These are phyloP conservation scores for Botryosphaeria dothidea DNA, from an alignment of 2,329 filamentous ascomycete species.

Conservation along the genomic window DNA sequence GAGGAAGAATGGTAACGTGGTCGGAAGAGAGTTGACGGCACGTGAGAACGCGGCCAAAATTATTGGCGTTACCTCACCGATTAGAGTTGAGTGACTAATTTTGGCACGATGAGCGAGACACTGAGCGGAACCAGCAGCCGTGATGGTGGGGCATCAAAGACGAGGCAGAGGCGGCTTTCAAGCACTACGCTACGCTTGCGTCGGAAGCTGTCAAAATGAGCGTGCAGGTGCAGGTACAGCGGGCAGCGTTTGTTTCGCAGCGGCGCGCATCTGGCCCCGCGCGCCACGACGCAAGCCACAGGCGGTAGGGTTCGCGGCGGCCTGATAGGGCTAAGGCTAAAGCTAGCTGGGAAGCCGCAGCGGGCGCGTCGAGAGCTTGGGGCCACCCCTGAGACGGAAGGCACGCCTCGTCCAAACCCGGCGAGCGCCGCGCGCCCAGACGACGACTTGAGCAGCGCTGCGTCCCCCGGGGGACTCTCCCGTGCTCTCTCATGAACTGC, in stretches of 20 bases:
- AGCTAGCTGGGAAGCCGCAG: background rate
- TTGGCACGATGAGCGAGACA: background rate
- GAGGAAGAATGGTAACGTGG: background rate
- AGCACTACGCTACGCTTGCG: background rate
- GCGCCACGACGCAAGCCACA: conserved; percentile 7
- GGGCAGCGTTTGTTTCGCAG: background rate
- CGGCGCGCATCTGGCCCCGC: background rate
- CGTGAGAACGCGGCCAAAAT: conserved; percentile 3
- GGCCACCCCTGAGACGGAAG: background rate
- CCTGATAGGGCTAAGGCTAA: background rate
- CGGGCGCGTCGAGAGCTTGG: conserved; percentile 3
- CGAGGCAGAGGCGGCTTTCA: background rate
- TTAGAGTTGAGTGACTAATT: background rate
- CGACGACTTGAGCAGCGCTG: background rate
- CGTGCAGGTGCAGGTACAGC: background rate
- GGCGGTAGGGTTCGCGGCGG: background rate
- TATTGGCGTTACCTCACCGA: background rate
- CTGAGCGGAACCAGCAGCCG: background rate
- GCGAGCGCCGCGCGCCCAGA: background rate
- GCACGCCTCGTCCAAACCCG: conserved; percentile 5
- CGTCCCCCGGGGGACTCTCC: background rate
- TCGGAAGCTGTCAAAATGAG: background rate
- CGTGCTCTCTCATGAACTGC: conserved; percentile 1
- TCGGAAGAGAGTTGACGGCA: background rate
- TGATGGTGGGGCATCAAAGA: background rate